These are phyloP conservation scores for Tulasnella sp. DNA, from an alignment of 768 basidiomycete genomes.

Conservation along the genomic window DNA sequence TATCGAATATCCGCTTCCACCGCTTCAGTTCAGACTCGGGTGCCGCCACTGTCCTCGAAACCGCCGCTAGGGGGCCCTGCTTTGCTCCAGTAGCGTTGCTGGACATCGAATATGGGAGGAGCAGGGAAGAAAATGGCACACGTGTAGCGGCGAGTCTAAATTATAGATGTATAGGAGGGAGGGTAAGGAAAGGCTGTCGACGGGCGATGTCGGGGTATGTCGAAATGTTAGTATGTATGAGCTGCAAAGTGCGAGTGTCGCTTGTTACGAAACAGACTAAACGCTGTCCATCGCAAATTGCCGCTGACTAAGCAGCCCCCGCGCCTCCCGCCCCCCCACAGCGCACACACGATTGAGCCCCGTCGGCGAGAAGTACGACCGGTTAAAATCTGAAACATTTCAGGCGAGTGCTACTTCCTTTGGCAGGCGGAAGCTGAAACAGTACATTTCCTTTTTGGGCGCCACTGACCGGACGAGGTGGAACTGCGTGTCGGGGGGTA, in stretches of 20 bases:
- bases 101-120: not conserved
- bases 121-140: too few relatives aligned
- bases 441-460: slow-evolving; percentile 96
- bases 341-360: too few relatives aligned
- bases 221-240: not conserved
- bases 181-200: too few relatives aligned
- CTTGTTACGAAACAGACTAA: not conserved
- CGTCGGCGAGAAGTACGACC: too few relatives aligned
- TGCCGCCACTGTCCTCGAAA: slow-evolving; percentile 33
- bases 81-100: not conserved
- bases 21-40: slow-evolving; percentile 77
- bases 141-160: too few relatives aligned
- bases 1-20: slow-evolving; percentile 81
- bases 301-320: not conserved
- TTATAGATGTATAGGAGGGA: too few relatives aligned
- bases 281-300: slow-evolving; percentile 3
- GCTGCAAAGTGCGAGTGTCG: not conserved
- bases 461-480: slow-evolving; percentile 87
- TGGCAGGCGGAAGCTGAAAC: slow-evolving; percentile 75
- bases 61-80: not conserved
- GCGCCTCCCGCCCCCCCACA: too few relatives aligned
- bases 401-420: slow-evolving; percentile 32
- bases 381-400: too few relatives aligned
- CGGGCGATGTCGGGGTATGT: not conserved
- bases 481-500: slow-evolving; percentile 39